These are phyloP conservation scores for Erodium moschatum DNA, from an alignment of 441 rosid genomes.

Conservation along the genomic window DNA sequence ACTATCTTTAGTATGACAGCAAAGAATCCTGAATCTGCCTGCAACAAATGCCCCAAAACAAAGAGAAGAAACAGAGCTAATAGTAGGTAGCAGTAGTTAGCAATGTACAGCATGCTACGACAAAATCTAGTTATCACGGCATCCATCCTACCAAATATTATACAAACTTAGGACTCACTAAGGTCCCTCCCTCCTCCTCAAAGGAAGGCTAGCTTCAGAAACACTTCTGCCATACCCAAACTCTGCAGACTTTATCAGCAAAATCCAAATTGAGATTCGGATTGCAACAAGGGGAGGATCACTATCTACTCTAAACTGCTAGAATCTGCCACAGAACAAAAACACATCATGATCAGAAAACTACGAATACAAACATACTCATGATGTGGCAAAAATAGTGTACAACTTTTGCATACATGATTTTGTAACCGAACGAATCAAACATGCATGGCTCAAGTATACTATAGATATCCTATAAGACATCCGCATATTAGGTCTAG, in stretches of 20 bases:
- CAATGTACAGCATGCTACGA: slow-evolving; percentile 1
- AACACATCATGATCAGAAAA: background rate
- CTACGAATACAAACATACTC: too few relatives aligned
- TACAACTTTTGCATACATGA: background rate
- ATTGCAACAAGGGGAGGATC: background rate
- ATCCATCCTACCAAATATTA: background rate
- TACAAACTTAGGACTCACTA: background rate
- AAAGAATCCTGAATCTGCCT: background rate
- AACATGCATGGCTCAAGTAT: background rate
- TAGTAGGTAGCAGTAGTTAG: slow-evolving; percentile 2
- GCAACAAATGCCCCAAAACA: background rate
- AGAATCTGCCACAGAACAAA: background rate
- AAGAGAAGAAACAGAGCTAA: background rate
- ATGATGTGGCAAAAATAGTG: background rate
- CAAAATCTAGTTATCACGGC: background rate
- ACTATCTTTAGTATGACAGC: background rate
- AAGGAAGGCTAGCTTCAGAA: background rate
- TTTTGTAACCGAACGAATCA: background rate
- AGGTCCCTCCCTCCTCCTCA: background rate
- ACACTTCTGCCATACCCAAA: background rate
- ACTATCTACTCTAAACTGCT: background rate
- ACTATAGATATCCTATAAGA: too few relatives aligned
- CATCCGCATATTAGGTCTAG: background rate
- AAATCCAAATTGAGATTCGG: background rate
- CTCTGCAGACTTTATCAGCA: background rate